Conservation (phyloP, 805 yeast genomes). For the Kazachstania taianensis region DNA sequence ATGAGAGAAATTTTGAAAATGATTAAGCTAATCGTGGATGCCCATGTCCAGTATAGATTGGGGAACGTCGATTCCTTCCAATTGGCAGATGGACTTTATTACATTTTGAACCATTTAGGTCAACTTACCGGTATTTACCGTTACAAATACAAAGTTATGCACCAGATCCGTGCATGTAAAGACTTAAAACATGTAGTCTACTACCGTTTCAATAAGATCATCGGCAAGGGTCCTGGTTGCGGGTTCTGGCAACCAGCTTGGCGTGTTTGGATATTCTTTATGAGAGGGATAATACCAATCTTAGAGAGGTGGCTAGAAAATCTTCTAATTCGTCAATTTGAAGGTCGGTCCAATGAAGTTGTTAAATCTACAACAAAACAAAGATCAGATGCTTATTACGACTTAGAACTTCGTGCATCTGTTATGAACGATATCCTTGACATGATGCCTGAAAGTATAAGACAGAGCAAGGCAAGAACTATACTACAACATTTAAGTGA, state of each 20-base stretch:
- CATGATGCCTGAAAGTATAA: conserved; percentile 92
- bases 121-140: conserved; percentile 94
- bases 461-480: conserved; percentile 76
- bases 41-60: conserved; percentile 82
- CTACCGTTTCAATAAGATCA: conserved; percentile 67
- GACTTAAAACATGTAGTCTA: conserved; percentile 90
- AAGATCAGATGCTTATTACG: conserved; percentile 89
- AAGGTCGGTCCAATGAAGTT: conserved; percentile 87
- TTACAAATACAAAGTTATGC: conserved; percentile 96
- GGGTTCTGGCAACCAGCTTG: conserved; percentile 99
- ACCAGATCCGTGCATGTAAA: conserved; percentile 90
- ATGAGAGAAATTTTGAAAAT: conserved; percentile 81
- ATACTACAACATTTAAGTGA: conserved; percentile 90
- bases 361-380: conserved; percentile 94
- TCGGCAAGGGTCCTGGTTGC: conserved; percentile 97
- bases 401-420: conserved; percentile 82
- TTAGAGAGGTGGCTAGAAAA: conserved; percentile 94
- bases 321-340: conserved; percentile 83
- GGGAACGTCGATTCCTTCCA: conserved; percentile 92
- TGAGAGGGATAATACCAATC: conserved; percentile 86
- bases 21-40: conserved; percentile 81
- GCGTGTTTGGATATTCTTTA: conserved; percentile 89
- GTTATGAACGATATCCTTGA: conserved; percentile 94
- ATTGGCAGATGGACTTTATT: conserved; percentile 88
- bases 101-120: conserved; percentile 85